Evolutionary conservation across 768 basidiomycete species (phyloP), one percentile per base, ranked within the genome.

Genomic region (Panaeolus papilionaceus): DNA sequence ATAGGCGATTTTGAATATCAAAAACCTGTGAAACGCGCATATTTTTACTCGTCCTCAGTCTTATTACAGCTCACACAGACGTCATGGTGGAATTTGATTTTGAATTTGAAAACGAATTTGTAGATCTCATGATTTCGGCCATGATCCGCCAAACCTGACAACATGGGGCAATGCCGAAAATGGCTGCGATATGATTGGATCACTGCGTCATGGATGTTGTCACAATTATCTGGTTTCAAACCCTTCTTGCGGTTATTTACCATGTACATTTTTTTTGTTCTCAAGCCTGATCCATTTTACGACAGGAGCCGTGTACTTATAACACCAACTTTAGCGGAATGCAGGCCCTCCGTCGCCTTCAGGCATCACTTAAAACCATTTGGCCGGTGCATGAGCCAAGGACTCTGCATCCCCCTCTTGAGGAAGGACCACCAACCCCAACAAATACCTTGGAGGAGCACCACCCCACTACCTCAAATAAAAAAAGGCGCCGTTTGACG

Each of bases 241-340:
- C 47, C 28, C 54, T 58, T 58, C 54, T 58, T 58, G 16, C 1
- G 26, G 10, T 58, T 33, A 33, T 58, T 58, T 33, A 58, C 54
- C 11, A 58, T 58, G 54, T 23, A 11, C 28, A 58, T 58, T 33
- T 58, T 58, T 58, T 3, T 33, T 28, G 28, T 58, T 58, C 54
- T 58, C 54, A 58, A 58, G 54, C 54, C 54, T 37, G 54, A 9
- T 58, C 4, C 33, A 58, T 33, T 33, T 58, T 58, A 58, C 54
- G 54, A 33, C 33, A 11, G 33, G 6, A 58, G 28, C 16, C 28
- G 54, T 33, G 28, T 14, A 28, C 20, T 49, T 23, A 14, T 33
- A 28, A 28, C 33, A 10, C 54, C 54, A 58, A 37, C 11, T 14
- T 14, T 58, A 58, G 54, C 54, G 28, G 54, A 33, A 58, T 58